Evolutionary conservation across 1,139 yeast genomes (phyloP).

Genomic region (Hansenula anomala): DNA sequence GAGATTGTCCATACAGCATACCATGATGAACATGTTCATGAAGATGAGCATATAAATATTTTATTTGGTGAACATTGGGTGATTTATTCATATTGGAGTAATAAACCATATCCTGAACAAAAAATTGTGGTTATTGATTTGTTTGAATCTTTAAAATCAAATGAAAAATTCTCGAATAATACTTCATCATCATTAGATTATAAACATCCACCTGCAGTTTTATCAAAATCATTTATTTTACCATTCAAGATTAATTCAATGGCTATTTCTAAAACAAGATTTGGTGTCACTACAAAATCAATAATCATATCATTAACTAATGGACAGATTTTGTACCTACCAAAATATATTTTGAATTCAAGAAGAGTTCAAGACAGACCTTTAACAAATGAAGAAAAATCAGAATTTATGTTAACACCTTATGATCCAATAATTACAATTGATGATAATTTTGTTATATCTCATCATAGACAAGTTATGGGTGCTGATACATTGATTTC

Average conservation of each 20-base stretch:
- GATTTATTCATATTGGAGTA: constrained; percentile 59
- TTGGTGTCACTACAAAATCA: constrained; percentile 73
- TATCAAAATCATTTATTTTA: constrained; percentile 53
- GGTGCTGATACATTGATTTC: constrained; percentile 37
- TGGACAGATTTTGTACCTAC: constrained; percentile 68
- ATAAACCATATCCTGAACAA: constrained; percentile 40
- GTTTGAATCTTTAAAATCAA: constrained; percentile 57
- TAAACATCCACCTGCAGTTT: constrained; percentile 38
- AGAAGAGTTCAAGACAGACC: constrained; percentile 54
- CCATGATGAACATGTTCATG: constrained; percentile 33
- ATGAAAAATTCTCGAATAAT: constrained; percentile 29
- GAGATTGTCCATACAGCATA: constrained; percentile 45
- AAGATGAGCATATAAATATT: constrained; percentile 41
- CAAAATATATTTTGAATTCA: constrained; percentile 57
- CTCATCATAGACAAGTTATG: constrained; percentile 34
- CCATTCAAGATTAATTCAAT: constrained; percentile 53
- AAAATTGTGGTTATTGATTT: constrained; percentile 72
- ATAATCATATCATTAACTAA: constrained; percentile 51
- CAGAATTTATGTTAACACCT: constrained; percentile 57
- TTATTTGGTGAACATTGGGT: constrained; percentile 84
- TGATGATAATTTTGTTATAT: constrained; percentile 38
- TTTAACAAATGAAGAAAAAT: constrained; percentile 49
- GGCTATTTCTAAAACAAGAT: constrained; percentile 57
- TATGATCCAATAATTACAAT: constrained; percentile 61
- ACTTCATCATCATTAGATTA: constrained; percentile 34